Evolutionary conservation across 2,329 filamentous ascomycete species (phyloP), one percentile per base, ranked within the genome.

Genomic region (Fonsecaea pedrosoi): DNA sequence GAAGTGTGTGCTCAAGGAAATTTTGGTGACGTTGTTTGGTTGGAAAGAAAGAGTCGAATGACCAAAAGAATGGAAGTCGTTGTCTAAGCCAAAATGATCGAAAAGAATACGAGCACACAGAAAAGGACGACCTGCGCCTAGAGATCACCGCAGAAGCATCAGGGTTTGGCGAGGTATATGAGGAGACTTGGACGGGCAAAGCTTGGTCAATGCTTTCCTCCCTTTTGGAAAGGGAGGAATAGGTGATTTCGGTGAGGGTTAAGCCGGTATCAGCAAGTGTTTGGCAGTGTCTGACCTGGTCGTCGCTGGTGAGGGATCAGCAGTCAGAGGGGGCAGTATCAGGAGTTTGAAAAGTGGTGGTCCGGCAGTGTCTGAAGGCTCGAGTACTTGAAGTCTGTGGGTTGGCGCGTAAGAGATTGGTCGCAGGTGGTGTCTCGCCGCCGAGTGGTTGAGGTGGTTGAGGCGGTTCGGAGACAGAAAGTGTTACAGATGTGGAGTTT

Each of bases 351-450:
- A 69, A 58, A 58, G 65, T 58, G 62, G 54, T 58, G 25, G 59
- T 62, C 64, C 65, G 68, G 59, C 66, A 70, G 65, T 60, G 65
- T 68, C 65, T 64, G 50, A 66, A 55, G 50, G 53, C 55, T 40
- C 56, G 42, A 62, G 53, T 64, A 57, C 37, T 63, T 40, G 59
- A 67, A 62, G 62, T 53, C 60, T 54, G 55, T 62, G 63, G 60
- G 55, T 60, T 69, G 67, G 69, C 65, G 69, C 69, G 69, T 71
- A 69, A 61, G 64, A 71, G 69, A 66, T 62, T 67, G 63, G 69
- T 71, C 54, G 60, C 69, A 68, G 60, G 38, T 68, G 67, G 62
- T 35, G 69, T 66, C 56, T 66, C 38, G 69, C 60, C 37, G 34
- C 48, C 57, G 58, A 67, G 67, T 68, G 67, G 64, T 65, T 25